These are phyloP conservation scores for Gamarada debralockiae DNA, from an alignment of 495 filamentous ascomycete species.

Conservation along the genomic window DNA sequence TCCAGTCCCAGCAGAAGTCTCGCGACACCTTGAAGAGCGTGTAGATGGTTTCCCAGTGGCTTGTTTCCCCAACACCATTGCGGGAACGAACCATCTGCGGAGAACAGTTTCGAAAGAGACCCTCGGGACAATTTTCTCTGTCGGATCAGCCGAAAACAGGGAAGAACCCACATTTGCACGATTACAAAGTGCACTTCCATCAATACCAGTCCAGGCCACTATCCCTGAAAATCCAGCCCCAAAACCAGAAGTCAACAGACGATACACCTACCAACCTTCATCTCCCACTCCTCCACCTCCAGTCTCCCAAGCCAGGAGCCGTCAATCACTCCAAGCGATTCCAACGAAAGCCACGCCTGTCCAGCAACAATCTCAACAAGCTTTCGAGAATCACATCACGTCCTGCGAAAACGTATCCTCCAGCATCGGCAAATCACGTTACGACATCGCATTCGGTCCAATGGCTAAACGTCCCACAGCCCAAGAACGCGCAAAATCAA, in stretches of 20 bases:
- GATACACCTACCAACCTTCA: not conserved
- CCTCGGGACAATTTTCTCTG: conserved; percentile 23
- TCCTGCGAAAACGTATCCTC: not conserved
- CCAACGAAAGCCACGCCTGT: not conserved
- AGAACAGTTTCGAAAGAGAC: conserved; percentile 18
- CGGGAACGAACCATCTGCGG: not conserved
- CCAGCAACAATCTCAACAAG: not conserved
- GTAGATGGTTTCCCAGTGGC: conserved; percentile 13
- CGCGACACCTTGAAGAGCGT: conserved; percentile 9
- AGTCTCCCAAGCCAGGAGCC: not conserved
- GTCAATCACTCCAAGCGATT: not conserved
- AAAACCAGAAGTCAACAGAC: not conserved
- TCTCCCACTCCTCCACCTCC: not conserved
- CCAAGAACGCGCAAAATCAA: conserved; percentile 10
- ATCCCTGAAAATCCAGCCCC: not conserved
- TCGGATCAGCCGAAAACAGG: conserved; percentile 18
- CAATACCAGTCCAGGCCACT: conserved; percentile 8
- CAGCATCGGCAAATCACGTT: conserved; percentile 9
- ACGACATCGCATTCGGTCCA: conserved; percentile 8
- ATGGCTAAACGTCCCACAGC: not conserved
- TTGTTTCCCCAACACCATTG: conserved; percentile 16
- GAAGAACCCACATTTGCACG: conserved; percentile 17
- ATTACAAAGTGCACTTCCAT: conserved; percentile 11
- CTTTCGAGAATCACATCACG: conserved; percentile 14
- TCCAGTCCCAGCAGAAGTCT: conserved; percentile 7